A percentile compares a stretch with the other conserved stretches of the same genome.
These are phyloP conservation scores for Magnolia changhungtana DNA, from an alignment of 164 flowering plant species.

Conservation along the genomic window DNA sequence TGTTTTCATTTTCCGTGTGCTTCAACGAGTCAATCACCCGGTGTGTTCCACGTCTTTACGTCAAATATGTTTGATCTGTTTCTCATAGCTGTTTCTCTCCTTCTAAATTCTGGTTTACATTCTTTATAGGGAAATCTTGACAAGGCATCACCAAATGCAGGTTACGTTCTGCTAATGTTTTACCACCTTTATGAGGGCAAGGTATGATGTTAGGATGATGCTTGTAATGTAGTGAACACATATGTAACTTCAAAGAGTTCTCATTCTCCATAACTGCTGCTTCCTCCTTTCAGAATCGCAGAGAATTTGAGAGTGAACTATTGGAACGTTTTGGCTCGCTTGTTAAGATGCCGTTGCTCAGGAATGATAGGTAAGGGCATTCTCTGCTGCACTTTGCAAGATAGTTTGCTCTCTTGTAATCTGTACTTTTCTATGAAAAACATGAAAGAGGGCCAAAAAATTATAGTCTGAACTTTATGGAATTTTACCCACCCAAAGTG, in stretches of 20 bases:
- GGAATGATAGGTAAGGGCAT: constrained; percentile 63
- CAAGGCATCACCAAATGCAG: constrained; percentile 84
- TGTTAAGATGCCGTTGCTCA: constrained; percentile 88
- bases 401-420: not conserved
- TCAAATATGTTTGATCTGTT: not conserved
- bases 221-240: not conserved
- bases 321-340: constrained; percentile 80
- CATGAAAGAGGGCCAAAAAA: too few relatives aligned
- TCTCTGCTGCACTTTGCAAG: not conserved
- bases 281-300: constrained; percentile 50
- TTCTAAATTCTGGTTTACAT: too few relatives aligned
- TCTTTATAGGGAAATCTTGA: constrained; percentile 83
- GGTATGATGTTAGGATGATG: constrained; percentile 32
- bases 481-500: too few relatives aligned
- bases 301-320: constrained; percentile 76
- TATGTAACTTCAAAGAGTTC: not conserved
- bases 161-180: constrained; percentile 92
- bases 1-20: constrained; percentile 89
- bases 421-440: too few relatives aligned
- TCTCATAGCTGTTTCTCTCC: not conserved
- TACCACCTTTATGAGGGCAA: constrained; percentile 94
- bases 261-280: not conserved
- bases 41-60: constrained; percentile 30
- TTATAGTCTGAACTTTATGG: too few relatives aligned
- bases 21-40: constrained; percentile 90